Base-by-base conservation (phyloP, 2,329 filamentous ascomycete genomes). In the Orbilia blumenaviensis region DNA sequence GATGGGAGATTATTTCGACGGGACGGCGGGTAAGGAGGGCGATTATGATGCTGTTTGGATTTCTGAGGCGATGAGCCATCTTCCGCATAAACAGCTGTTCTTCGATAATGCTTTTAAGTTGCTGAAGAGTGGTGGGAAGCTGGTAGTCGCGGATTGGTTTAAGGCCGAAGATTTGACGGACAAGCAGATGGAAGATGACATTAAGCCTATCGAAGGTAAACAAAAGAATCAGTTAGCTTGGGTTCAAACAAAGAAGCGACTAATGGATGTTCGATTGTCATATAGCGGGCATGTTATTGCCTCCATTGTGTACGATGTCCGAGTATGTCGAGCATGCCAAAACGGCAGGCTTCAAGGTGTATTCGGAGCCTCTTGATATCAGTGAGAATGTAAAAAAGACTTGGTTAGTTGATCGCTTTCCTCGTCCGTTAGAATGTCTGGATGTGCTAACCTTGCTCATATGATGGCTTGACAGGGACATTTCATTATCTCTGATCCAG, bases 81-180 rank as follows among this genome's bases (percentile, higher is more conserved):
- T 89, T 69, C 87, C 87, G 0, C 84, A 89, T 79, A 89, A 89
- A 81, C 82, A 84, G 1, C 81, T 88, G 1, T 89, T 89, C 82
- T 89, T 89, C 80, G 80, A 81, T 25, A 89, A 88, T 75, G 85
- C 85, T 0, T 82, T 82, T 29, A 82, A 81, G 52, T 82, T 89
- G 34, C 81, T 89, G 58, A 85, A 83, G 38, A 58, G 41, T 23
- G 71, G 85, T 0, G 86, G 86, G 0, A 86, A 85, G 80, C 80
- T 89, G 48, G 86, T 88, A 2, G 82, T 89, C 63, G 87, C 87
- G 23, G 88, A 89, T 80, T 89, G 88, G 88, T 89, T 89, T 83
- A 88, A 87, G 82, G 85, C 83, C 10, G 86, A 86, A 64, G 81
- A 80, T 21, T 79, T 89, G 46, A 83, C 81, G 0, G 82, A 85